phyloP scores from a whole-genome alignment of 495 filamentous ascomycete genomes.

The Neurospora hispaniola region DNA sequence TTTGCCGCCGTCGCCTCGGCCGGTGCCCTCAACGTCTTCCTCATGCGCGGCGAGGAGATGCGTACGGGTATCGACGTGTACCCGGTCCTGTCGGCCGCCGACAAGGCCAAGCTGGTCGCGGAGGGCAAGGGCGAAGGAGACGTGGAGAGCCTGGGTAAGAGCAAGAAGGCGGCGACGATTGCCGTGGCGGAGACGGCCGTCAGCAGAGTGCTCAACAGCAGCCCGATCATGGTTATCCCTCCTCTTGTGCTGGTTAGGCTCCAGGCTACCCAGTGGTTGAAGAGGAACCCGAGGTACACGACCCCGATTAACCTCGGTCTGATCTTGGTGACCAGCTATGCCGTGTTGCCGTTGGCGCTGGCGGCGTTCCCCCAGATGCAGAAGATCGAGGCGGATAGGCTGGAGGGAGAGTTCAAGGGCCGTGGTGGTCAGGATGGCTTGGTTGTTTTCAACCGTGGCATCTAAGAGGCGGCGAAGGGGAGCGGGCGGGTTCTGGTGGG shows the following conservation, averaged over 20 bases:
- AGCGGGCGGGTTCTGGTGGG: background rate
- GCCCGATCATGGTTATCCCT: slow-evolving; percentile 93
- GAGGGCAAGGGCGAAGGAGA: slow-evolving; percentile 32
- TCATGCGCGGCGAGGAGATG: slow-evolving; percentile 97
- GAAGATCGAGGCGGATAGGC: slow-evolving; percentile 52
- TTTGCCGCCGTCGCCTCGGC: slow-evolving; percentile 91
- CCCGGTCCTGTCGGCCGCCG: slow-evolving; percentile 52
- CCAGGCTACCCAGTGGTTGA: slow-evolving; percentile 66
- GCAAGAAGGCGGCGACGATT: slow-evolving; percentile 70
- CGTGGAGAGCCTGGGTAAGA: slow-evolving; percentile 68
- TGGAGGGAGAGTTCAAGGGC: slow-evolving; percentile 78
- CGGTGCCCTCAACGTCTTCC: slow-evolving; percentile 84
- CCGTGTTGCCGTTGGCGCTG: slow-evolving; percentile 76
- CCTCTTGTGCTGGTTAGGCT: slow-evolving; percentile 73
- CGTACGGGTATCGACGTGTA: slow-evolving; percentile 90
- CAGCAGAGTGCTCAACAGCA: slow-evolving; percentile 81
- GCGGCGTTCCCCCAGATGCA: slow-evolving; percentile 90
- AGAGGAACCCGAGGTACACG: slow-evolving; percentile 52
- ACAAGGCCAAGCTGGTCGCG: slow-evolving; percentile 29
- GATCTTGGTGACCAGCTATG: slow-evolving; percentile 69
- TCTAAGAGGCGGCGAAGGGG: slow-evolving; percentile 35
- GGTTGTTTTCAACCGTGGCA: slow-evolving; percentile 88
- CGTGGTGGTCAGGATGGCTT: slow-evolving; percentile 60
- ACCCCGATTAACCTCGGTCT: slow-evolving; percentile 75
- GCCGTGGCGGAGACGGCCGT: slow-evolving; percentile 89